Evolutionary conservation across 2,329 filamentous ascomycete genomes (phyloP).

Genomic region (Orbilia oligospora): DNA sequence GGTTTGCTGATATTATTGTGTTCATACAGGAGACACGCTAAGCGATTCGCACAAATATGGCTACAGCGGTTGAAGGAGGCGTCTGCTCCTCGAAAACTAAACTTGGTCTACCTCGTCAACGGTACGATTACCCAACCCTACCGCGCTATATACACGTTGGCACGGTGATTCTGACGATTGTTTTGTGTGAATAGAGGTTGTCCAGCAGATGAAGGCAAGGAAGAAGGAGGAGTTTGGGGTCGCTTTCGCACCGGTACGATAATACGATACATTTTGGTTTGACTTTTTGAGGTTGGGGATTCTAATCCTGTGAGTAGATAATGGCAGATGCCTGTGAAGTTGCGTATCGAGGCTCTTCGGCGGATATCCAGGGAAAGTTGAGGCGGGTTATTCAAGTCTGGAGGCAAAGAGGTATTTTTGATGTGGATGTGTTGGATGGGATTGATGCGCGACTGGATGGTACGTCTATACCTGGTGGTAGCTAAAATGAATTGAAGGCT

Average conservation of each 20-base stretch:
- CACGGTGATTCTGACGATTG: constrained; percentile 17
- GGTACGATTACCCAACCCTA: constrained; percentile 73
- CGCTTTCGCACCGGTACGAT: constrained; percentile 82
- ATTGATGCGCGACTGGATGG: constrained; percentile 85
- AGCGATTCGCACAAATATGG: constrained; percentile 93
- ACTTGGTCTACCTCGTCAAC: constrained; percentile 94
- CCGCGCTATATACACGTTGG: neutral
- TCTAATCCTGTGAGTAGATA: constrained; percentile 69
- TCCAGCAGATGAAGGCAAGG: constrained; percentile 93
- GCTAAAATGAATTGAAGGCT: neutral
- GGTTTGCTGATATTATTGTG: constrained; percentile 4
- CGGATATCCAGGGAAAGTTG: constrained; percentile 89
- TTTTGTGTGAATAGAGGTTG: constrained; percentile 78
- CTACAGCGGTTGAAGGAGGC: constrained; percentile 90
- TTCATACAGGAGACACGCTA: constrained; percentile 82
- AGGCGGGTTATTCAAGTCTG: constrained; percentile 93
- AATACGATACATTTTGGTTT: neutral
- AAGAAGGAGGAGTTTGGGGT: constrained; percentile 92
- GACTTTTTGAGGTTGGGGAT: neutral
- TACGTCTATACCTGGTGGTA: constrained; percentile 68
- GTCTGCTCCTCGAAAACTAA: constrained; percentile 85
- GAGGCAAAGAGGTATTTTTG: constrained; percentile 88
- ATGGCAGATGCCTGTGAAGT: constrained; percentile 89
- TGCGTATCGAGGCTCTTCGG: constrained; percentile 91
- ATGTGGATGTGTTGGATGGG: constrained; percentile 81